Percentiles rank a stretch among this genome's conserved stretches.
These are phyloP conservation scores for Xylariaceae sp. DNA, from an alignment of 2,329 filamentous ascomycete genomes.

Conservation along the genomic window DNA sequence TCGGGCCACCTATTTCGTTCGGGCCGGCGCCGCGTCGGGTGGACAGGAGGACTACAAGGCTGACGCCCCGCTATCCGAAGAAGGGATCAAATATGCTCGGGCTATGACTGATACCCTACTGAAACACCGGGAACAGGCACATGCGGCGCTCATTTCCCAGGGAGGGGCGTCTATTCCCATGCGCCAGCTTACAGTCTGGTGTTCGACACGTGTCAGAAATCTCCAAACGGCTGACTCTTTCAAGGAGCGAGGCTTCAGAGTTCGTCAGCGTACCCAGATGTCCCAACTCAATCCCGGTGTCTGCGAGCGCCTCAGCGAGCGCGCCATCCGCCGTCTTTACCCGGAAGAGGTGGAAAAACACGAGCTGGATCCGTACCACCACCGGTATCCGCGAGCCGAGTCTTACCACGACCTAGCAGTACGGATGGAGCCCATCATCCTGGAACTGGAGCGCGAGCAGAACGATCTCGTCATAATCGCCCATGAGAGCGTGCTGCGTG, in stretches of 20 bases:
- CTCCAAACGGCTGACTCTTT: conserved; percentile 84
- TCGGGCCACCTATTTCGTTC: conserved; percentile 85
- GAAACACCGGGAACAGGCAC: conserved; percentile 77
- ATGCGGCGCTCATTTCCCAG: conserved; percentile 59
- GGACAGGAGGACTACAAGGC: conserved; percentile 89
- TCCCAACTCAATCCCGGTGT: conserved; percentile 95
- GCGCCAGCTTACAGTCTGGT: conserved; percentile 87
- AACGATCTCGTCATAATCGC: conserved; percentile 98
- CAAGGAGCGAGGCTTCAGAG: conserved; percentile 72
- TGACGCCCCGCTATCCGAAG: conserved; percentile 75
- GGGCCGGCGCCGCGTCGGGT: conserved; percentile 70
- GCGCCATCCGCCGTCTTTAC: conserved; percentile 71
- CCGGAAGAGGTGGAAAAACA: conserved; percentile 91
- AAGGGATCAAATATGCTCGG: conserved; percentile 73
- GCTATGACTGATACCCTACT: conserved; percentile 83
- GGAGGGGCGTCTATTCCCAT: conserved; percentile 63
- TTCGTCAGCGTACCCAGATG: conserved; percentile 91
- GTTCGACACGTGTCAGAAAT: conserved; percentile 82
- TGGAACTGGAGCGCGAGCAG: conserved; percentile 93
- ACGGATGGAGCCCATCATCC: conserved; percentile 91
- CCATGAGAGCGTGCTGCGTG: conserved; percentile 93
- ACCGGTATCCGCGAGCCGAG: conserved; percentile 92
- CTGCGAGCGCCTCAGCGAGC: conserved; percentile 88
- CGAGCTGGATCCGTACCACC: conserved; percentile 91
- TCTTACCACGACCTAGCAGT: conserved; percentile 99